Evolutionary conservation across 2,329 filamentous ascomycete species (phyloP).

Genomic region (Samsoniella hepiali): DNA sequence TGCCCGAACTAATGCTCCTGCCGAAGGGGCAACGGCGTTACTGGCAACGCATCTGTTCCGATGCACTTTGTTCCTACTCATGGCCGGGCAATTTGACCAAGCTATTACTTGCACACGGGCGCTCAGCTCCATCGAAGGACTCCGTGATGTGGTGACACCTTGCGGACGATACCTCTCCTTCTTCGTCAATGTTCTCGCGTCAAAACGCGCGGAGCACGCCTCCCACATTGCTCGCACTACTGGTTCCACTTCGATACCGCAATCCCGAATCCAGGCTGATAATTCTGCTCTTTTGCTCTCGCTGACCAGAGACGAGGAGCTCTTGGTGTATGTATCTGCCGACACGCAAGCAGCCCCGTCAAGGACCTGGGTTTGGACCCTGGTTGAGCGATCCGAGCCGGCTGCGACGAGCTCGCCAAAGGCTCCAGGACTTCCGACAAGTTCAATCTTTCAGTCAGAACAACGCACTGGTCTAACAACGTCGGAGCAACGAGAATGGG

Average conservation of each 20-base stretch:
- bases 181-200: constrained; percentile 67
- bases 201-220: constrained; percentile 47
- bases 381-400: constrained; percentile 47
- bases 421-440: constrained; percentile 29
- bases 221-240: constrained; percentile 33
- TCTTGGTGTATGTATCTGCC: constrained; percentile 79
- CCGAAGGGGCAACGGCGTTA: constrained; percentile 68
- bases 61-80: constrained; percentile 74
- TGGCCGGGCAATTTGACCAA: constrained; percentile 68
- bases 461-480: constrained; percentile 51
- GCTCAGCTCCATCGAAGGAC: constrained; percentile 66
- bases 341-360: constrained; percentile 81
- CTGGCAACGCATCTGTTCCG: constrained; percentile 85
- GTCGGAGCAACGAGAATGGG: constrained; percentile 65
- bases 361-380: constrained; percentile 79
- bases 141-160: constrained; percentile 67
- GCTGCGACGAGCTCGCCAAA: constrained; percentile 21
- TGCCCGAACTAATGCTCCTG: constrained; percentile 58
- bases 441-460: constrained; percentile 43
- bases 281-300: constrained; percentile 32
- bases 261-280: constrained; percentile 33
- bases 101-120: constrained; percentile 72
- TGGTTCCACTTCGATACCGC: constrained; percentile 29
- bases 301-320: constrained; percentile 69
- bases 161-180: constrained; percentile 82